phyloP scores from a whole-genome alignment of 768 basidiomycete species.

The Leccinum aurantiacum region DNA sequence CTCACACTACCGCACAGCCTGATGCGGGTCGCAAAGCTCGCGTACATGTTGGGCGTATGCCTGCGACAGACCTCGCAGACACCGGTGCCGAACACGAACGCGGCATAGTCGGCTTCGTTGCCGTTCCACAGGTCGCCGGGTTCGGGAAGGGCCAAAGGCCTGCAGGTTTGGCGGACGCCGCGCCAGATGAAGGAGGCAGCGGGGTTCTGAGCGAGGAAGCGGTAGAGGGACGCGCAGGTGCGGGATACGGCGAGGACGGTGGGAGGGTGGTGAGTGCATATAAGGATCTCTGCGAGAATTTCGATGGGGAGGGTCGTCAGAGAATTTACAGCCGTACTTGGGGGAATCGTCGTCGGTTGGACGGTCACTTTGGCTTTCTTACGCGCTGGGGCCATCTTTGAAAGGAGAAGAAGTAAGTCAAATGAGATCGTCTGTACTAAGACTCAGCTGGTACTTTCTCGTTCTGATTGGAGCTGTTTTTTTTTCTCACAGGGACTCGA shows the following conservation, averaged over 20 bases:
- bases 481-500: conserved; percentile 15
- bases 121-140: conserved; percentile 38
- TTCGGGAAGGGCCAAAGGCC: conserved; percentile 40
- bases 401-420: no score
- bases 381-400: no score
- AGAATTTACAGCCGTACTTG: background rate
- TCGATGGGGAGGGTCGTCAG: conserved; percentile 53
- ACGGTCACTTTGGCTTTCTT: conserved; percentile 14
- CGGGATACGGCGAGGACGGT: conserved; percentile 62
- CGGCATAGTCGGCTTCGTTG: conserved; percentile 60
- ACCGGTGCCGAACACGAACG: conserved; percentile 60
- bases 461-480: no score
- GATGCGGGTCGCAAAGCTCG: conserved; percentile 48
- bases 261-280: conserved; percentile 49
- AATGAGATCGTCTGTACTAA: no score
- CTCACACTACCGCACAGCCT: conserved; percentile 46
- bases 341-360: background rate
- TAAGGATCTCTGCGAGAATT: conserved; percentile 61
- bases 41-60: conserved; percentile 38
- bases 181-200: conserved; percentile 60
- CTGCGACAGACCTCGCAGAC: conserved; percentile 55
- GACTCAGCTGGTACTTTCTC: no score
- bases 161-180: conserved; percentile 41
- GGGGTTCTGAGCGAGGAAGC: conserved; percentile 44
- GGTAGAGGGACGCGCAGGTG: conserved; percentile 53